Evolutionary conservation across 768 basidiomycete genomes (phyloP).

Genomic region (Tremella mesenterica): DNA sequence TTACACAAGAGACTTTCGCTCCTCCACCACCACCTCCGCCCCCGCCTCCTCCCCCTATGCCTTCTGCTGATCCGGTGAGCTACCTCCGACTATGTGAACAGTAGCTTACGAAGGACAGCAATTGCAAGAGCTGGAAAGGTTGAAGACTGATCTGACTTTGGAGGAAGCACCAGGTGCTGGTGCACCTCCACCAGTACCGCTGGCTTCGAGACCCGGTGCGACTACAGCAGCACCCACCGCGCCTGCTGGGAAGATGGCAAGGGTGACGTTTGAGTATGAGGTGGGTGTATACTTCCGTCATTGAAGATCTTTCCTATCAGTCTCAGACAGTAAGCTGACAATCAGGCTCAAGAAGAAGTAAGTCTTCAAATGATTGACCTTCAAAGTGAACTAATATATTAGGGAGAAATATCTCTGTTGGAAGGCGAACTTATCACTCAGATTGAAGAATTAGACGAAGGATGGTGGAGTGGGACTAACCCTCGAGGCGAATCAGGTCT

Average conservation of each 20-base stretch:
- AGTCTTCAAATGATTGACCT: slow-evolving; percentile 3
- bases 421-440: slow-evolving; percentile 77
- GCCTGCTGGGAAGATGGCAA: slow-evolving; percentile 55
- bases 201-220: slow-evolving; percentile 40
- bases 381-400: no score
- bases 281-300: slow-evolving; percentile 24
- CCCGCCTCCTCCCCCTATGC: slow-evolving; percentile 31
- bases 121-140: slow-evolving; percentile 34
- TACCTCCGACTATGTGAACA: not conserved
- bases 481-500: slow-evolving; percentile 65
- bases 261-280: slow-evolving; percentile 74
- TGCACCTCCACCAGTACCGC: slow-evolving; percentile 32
- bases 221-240: slow-evolving; percentile 31
- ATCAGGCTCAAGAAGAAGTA: slow-evolving; percentile 26
- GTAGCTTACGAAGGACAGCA: slow-evolving; percentile 15
- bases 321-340: not conserved
- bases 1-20: slow-evolving; percentile 17
- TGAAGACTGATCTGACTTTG: slow-evolving; percentile 36
- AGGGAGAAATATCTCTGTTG: slow-evolving; percentile 69
- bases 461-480: slow-evolving; percentile 83
- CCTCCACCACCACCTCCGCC: slow-evolving; percentile 40
- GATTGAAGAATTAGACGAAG: slow-evolving; percentile 75
- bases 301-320: no score
- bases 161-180: slow-evolving; percentile 30
- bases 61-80: slow-evolving; percentile 25